Evolutionary conservation across 2,329 filamentous ascomycete genomes (phyloP), one percentile per base, ranked within the genome.

Genomic region (Fusarium sulawesiense): DNA sequence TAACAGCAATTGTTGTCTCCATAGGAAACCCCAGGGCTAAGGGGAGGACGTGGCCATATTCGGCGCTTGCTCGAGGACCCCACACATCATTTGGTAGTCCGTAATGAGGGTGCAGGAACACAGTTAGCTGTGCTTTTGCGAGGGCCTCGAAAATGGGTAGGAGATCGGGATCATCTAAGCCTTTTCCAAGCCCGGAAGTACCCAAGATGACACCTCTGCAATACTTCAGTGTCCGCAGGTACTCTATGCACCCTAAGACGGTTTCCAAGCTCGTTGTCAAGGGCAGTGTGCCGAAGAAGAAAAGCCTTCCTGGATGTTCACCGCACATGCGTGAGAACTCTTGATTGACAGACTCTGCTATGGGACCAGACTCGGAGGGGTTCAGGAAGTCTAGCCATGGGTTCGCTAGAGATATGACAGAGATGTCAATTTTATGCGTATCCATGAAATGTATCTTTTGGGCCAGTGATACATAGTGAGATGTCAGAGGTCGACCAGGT

Each of bases 61-160:
- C 90, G 23, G 82, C 83, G 42, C 79, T 83, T 0, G 87, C 88
- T 10, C 91, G 84, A 0, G 92, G 88, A 0, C 94, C 94, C 81
- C 92, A 97, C 6, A 97, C 93, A 11, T 89, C 87, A 63, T 88
- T 87, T 0, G 93, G 94, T 4, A 98, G 86, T 2, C 94, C 94
- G 78, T 98, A 97, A 80, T 98, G 94, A 29, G 94, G 94, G 79
- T 98, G 94, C 54, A 98, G 80, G 81, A 98, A 98, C 50, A 97
- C 84, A 25, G 92, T 83, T 34, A 93, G 83, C 10, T 84, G 79
- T 0, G 87, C 87, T 42, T 87, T 85, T 44, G 93, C 88, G 2
- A 98, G 80, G 0, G 91, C 89, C 13, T 85, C 78, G 80, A 93
- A 93, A 13, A 98, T 86, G 0, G 91, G 89, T 37, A 95, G 85